Evolutionary conservation across 257 asterid species (phyloP).

Genomic region (Prunella vulgaris): DNA sequence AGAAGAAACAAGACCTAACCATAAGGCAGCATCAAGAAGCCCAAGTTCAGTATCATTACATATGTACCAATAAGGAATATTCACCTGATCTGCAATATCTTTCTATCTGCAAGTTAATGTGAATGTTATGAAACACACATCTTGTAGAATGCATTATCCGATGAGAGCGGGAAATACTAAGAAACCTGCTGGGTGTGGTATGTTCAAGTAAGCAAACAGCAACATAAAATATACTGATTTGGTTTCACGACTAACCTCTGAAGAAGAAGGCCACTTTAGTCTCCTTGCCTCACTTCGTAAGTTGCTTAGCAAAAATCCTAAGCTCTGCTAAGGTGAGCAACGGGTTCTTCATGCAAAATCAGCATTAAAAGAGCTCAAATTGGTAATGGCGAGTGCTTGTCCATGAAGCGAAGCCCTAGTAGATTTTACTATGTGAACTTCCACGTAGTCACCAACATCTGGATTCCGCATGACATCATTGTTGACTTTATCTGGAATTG

Average conservation of each 20-base stretch:
- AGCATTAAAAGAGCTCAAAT: slow-evolving; percentile 62
- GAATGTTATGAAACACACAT: neutral
- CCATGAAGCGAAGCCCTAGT: slow-evolving; percentile 81
- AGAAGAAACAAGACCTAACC: too few species aligned
- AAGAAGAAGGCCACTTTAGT: neutral
- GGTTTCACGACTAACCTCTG: neutral
- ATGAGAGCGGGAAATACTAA: too few species aligned
- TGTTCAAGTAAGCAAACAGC: neutral
- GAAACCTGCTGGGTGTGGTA: too few species aligned
- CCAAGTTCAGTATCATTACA: too few species aligned
- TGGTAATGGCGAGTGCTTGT: slow-evolving; percentile 65
- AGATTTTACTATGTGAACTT: slow-evolving; percentile 62
- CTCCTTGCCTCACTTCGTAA: neutral
- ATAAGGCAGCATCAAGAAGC: too few species aligned
- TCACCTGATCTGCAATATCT: neutral
- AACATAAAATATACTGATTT: neutral
- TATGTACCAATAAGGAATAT: too few species aligned
- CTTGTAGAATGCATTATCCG: neutral
- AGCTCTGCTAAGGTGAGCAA: slow-evolving; percentile 40
- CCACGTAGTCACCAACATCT: slow-evolving; percentile 69
- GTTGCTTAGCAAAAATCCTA: slow-evolving; percentile 15
- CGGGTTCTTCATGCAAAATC: slow-evolving; percentile 34
- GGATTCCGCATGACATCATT: slow-evolving; percentile 55
- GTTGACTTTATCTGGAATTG: slow-evolving; percentile 51
- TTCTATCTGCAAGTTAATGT: slow-evolving; percentile 15